These are phyloP conservation scores for Lanmaoa rubissima DNA, from an alignment of 768 basidiomycete species.

Conservation along the genomic window DNA sequence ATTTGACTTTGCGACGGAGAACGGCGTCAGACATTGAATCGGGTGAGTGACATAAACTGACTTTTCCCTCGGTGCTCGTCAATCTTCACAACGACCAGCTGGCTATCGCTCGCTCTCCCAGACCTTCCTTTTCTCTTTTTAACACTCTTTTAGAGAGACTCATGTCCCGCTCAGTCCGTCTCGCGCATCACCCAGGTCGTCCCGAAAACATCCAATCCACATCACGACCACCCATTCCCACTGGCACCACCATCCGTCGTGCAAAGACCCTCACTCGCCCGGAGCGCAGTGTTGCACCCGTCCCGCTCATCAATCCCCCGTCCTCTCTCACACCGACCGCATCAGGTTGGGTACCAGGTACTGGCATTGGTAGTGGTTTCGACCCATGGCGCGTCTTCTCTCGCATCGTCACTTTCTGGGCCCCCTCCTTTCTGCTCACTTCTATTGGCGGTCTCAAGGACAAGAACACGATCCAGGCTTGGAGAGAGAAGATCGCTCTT, in stretches of 20 bases:
- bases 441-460: constrained; percentile 81
- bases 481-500: constrained; percentile 95
- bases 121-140: too few relatives aligned
- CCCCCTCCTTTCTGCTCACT: constrained; percentile 71
- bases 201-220: constrained; percentile 47
- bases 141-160: not conserved
- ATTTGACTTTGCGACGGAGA: not conserved
- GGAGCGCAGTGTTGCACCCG: constrained; percentile 90
- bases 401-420: constrained; percentile 85
- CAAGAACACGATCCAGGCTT: constrained; percentile 77
- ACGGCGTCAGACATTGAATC: constrained; percentile 11
- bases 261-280: constrained; percentile 97
- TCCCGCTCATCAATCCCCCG: constrained; percentile 89
- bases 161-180: constrained; percentile 27
- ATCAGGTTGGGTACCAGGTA: constrained; percentile 36
- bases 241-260: constrained; percentile 67
- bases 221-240: constrained; percentile 46
- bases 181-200: constrained; percentile 11
- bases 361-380: constrained; percentile 31
- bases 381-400: constrained; percentile 83
- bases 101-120: too few relatives aligned
- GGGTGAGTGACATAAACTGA: not conserved
- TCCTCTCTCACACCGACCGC: constrained; percentile 39
- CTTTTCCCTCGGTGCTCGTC: not conserved
- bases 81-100: too few relatives aligned